A percentile compares a stretch with the other conserved stretches of the same genome.
phyloP scores from a whole-genome alignment of 148 eudicot genomes.

The Rhododendron ferrugineum region DNA sequence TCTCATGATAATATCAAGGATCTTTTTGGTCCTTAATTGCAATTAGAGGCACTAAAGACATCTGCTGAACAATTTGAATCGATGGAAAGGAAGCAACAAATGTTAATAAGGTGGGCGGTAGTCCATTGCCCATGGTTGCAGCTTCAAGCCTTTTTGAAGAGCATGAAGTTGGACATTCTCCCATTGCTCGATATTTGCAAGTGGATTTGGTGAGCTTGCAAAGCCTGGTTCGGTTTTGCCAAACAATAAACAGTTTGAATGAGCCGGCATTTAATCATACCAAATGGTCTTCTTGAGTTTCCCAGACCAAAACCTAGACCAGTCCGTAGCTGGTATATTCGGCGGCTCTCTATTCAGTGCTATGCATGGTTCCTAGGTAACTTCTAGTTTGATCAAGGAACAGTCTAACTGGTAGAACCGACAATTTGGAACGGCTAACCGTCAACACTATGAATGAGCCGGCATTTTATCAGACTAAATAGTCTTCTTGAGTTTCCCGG shows the following conservation, averaged over 20 bases:
- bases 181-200: background rate
- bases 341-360: too few relatives aligned
- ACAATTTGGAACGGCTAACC: too few relatives aligned
- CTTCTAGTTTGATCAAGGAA: too few relatives aligned
- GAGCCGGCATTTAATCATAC: background rate
- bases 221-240: background rate
- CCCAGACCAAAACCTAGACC: too few relatives aligned
- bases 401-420: too few relatives aligned
- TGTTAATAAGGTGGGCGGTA: background rate
- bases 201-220: background rate
- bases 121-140: background rate
- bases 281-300: background rate
- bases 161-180: background rate
- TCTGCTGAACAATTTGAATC: too few relatives aligned
- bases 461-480: too few relatives aligned
- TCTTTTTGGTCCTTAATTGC: background rate
- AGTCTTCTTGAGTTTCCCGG: background rate
- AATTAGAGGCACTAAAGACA: background rate
- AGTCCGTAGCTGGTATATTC: too few relatives aligned
- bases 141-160: background rate
- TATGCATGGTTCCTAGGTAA: too few relatives aligned
- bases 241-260: background rate
- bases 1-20: background rate
- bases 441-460: too few relatives aligned
- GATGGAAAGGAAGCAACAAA: background rate